Evolutionary conservation across 2,329 filamentous ascomycete genomes (phyloP).

Genomic region (Zymoseptoria crescenta): DNA sequence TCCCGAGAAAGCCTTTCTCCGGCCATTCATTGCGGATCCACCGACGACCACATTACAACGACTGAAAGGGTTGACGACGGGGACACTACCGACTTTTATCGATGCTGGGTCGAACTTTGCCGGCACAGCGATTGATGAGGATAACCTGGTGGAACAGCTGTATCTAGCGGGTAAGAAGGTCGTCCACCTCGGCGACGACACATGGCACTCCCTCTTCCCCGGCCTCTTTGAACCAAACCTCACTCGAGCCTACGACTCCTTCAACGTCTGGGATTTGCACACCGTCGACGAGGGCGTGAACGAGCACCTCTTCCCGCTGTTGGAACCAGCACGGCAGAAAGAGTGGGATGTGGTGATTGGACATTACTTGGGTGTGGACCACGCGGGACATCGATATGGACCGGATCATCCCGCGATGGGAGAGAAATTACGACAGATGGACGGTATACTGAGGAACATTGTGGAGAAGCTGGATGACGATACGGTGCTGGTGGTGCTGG

Average conservation of each 20-base stretch:
- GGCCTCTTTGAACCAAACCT: constrained; percentile 85
- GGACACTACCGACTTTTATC: constrained; percentile 88
- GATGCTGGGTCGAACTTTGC: constrained; percentile 94
- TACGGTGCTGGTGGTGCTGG: constrained; percentile 89
- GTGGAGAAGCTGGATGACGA: constrained; percentile 68
- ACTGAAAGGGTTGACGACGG: constrained; percentile 88
- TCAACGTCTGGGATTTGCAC: constrained; percentile 96
- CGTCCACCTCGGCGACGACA: constrained; percentile 95
- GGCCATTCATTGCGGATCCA: constrained; percentile 94
- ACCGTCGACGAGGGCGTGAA: constrained; percentile 94
- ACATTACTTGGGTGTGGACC: constrained; percentile 90
- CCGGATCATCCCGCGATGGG: constrained; percentile 89
- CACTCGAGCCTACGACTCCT: constrained; percentile 86
- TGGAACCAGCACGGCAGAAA: constrained; percentile 55
- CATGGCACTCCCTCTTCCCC: constrained; percentile 89
- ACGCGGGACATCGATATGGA: constrained; percentile 92
- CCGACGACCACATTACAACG: constrained; percentile 89
- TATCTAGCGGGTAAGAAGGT: constrained; percentile 62
- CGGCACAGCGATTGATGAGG: constrained; percentile 90
- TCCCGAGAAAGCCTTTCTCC: constrained; percentile 77
- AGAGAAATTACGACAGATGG: constrained; percentile 86
- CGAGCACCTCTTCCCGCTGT: constrained; percentile 78
- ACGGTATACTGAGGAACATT: constrained; percentile 65
- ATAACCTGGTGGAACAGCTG: constrained; percentile 63
- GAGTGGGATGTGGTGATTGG: constrained; percentile 94